phyloP scores from a whole-genome alignment of 305 asterid genomes.

The Solanum hybrid region DNA sequence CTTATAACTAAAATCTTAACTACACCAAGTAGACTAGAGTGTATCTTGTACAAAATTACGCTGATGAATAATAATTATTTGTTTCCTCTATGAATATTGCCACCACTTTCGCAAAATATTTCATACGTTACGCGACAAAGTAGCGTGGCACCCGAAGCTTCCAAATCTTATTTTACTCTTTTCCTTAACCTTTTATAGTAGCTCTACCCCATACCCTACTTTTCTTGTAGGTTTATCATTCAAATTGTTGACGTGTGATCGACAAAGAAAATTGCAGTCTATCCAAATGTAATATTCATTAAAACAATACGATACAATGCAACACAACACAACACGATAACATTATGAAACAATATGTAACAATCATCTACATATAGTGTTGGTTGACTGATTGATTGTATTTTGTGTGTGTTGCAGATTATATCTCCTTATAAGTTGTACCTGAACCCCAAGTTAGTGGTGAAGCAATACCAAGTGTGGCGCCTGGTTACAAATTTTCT shows the following conservation, averaged over 20 bases:
- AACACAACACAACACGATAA: not conserved
- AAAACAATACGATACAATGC: not conserved
- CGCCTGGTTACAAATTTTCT: constrained; percentile 83
- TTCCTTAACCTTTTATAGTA: not conserved
- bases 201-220: not conserved
- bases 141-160: not conserved
- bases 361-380: not conserved
- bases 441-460: constrained; percentile 84
- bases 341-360: not conserved
- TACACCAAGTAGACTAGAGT: not conserved
- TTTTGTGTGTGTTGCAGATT: constrained; percentile 47
- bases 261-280: not conserved
- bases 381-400: not conserved
- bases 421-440: constrained; percentile 89
- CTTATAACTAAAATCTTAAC: not conserved
- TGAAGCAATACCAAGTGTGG: constrained; percentile 87
- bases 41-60: not conserved
- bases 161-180: not conserved
- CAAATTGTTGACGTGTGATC: not conserved
- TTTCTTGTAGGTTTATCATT: not conserved
- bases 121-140: not conserved
- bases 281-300: not conserved
- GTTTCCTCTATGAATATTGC: not conserved
- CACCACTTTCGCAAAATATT: not conserved
- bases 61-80: not conserved